Conservation (phyloP, 1,284 basidiomycete species). For the Austroboletus olivaceoglutinosus region DNA sequence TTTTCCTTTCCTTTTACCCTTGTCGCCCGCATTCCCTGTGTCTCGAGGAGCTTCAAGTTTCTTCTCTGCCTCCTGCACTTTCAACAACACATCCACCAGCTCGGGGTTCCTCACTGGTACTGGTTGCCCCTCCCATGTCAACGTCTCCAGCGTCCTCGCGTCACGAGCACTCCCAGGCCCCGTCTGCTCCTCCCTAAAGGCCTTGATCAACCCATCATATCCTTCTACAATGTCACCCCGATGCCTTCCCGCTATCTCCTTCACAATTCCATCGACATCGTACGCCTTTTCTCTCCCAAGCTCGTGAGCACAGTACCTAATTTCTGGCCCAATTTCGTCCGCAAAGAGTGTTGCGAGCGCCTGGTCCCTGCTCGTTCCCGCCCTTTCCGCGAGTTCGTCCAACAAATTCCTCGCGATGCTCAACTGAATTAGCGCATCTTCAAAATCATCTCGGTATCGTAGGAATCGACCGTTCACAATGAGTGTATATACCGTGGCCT, state of each 20-base stretch:
- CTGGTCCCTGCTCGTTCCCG: slow-evolving; percentile 83
- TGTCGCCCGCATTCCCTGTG: slow-evolving; percentile 20
- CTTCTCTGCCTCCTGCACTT: slow-evolving; percentile 77
- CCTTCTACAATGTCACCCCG: slow-evolving; percentile 61
- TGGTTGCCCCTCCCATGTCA: slow-evolving; percentile 80
- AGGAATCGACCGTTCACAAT: slow-evolving; percentile 75
- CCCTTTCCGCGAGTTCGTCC: slow-evolving; percentile 65
- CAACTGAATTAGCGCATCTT: slow-evolving; percentile 77
- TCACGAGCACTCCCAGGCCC: slow-evolving; percentile 40
- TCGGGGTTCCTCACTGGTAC: slow-evolving; percentile 91
- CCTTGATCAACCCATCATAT: slow-evolving; percentile 57
- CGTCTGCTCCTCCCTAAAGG: slow-evolving; percentile 48
- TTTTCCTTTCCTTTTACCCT: slow-evolving; percentile 40
- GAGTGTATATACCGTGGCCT: slow-evolving; percentile 66
- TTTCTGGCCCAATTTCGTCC: slow-evolving; percentile 88
- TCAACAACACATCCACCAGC: slow-evolving; percentile 83
- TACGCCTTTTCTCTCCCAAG: slow-evolving; percentile 73
- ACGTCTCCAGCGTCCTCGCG: slow-evolving; percentile 54
- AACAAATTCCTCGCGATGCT: slow-evolving; percentile 78
- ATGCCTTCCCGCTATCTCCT: slow-evolving; percentile 63
- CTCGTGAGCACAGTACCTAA: slow-evolving; percentile 91
- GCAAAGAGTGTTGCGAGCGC: slow-evolving; percentile 84
- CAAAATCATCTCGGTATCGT: slow-evolving; percentile 70
- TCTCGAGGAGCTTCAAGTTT: slow-evolving; percentile 41
- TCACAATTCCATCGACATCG: slow-evolving; percentile 80